Percentiles rank a stretch among this genome's conserved stretches.
Conservation (phyloP, 2,329 filamentous ascomycete species). For the Ascochyta clinopodiicola region DNA sequence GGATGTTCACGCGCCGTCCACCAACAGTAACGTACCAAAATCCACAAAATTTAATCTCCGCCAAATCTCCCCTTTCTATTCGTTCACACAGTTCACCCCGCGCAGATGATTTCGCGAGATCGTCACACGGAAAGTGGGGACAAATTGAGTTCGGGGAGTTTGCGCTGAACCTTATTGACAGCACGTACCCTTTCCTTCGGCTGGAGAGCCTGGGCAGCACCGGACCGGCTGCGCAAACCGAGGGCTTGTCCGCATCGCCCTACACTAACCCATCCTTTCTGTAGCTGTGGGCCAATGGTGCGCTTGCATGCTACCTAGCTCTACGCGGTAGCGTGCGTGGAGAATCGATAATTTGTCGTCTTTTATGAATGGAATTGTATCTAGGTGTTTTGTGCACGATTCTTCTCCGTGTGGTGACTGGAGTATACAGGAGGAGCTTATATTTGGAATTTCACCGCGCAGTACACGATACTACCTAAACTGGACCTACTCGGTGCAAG, state of each 20-base stretch:
- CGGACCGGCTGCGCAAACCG: neutral
- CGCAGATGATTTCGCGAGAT: neutral
- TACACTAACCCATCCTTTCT: neutral
- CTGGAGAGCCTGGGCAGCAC: neutral
- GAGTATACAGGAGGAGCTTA: too few species aligned
- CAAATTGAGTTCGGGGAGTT: neutral
- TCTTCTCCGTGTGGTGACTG: too few species aligned
- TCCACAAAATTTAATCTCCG: conserved; percentile 10
- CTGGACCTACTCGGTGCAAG: too few species aligned
- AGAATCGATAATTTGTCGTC: neutral
- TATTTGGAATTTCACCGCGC: too few species aligned
- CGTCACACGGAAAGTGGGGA: neutral
- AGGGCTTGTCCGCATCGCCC: neutral
- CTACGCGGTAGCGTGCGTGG: neutral
- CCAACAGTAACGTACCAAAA: conserved; percentile 12
- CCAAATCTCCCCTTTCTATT: conserved; percentile 6
- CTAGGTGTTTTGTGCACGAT: too few species aligned
- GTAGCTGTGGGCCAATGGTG: neutral
- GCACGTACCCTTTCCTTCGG: neutral
- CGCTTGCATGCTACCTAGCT: neutral
- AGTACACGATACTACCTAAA: too few species aligned
- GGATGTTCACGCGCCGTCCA: conserved; percentile 1
- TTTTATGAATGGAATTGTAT: neutral
- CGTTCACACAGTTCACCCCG: conserved; percentile 2
- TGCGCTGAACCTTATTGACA: neutral